A percentile compares a stretch with the other conserved stretches of the same genome.
Conservation (phyloP, 768 basidiomycete genomes). For the Boletellus ananiceps region DNA sequence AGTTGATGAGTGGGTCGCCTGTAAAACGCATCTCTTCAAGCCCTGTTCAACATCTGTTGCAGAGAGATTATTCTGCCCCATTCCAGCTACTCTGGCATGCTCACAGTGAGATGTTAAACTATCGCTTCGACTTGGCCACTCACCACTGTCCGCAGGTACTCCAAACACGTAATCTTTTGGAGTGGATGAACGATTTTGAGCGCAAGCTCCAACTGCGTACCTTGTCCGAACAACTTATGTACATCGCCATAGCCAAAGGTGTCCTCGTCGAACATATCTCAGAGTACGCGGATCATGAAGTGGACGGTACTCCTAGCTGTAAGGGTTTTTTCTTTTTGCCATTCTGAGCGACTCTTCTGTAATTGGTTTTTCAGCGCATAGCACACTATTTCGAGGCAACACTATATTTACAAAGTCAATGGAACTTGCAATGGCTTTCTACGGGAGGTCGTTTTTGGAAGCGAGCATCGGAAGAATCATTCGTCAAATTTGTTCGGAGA, state of each 20-base stretch:
- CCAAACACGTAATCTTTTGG: constrained; percentile 63
- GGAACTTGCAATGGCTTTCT: constrained; percentile 76
- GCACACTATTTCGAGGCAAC: constrained; percentile 70
- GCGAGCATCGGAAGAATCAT: constrained; percentile 70
- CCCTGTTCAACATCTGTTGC: constrained; percentile 5
- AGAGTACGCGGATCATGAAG: constrained; percentile 64
- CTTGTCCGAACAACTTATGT: constrained; percentile 55
- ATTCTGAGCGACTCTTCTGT: neutral
- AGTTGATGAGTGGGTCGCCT: constrained; percentile 62
- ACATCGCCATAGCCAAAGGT: constrained; percentile 65
- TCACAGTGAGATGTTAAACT: constrained; percentile 43
- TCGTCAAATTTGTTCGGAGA: constrained; percentile 65
- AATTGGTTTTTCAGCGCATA: constrained; percentile 49
- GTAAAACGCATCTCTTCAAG: neutral
- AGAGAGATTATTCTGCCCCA: constrained; percentile 81
- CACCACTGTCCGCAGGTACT: constrained; percentile 11
- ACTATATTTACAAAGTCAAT: constrained; percentile 68
- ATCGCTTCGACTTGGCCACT: neutral
- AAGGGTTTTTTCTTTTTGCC: constrained; percentile 24
- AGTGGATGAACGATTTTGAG: constrained; percentile 73
- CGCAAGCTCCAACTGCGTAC: constrained; percentile 62
- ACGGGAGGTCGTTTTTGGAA: constrained; percentile 77
- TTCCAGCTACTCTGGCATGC: constrained; percentile 54
- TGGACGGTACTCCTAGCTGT: constrained; percentile 67
- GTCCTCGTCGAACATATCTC: constrained; percentile 64